These are phyloP conservation scores for Ophiostoma pallidulum DNA, from an alignment of 2,329 filamentous ascomycete species.

Conservation along the genomic window DNA sequence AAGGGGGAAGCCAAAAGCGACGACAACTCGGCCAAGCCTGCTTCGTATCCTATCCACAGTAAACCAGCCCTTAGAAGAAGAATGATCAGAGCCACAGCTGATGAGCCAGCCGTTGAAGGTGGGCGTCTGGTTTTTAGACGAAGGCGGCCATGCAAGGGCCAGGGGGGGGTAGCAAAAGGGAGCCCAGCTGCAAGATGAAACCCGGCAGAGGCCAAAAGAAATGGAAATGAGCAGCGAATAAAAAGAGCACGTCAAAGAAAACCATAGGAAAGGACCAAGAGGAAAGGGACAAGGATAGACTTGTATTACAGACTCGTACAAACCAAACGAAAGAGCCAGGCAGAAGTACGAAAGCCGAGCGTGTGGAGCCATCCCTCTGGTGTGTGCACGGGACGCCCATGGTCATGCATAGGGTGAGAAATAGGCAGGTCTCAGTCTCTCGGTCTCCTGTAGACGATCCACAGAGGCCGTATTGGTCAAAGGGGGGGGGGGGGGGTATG, in stretches of 20 bases:
- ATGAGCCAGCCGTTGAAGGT: constrained; percentile 8
- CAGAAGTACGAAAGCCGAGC: constrained; percentile 1
- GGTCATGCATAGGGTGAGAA: not conserved
- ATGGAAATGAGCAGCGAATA: not conserved
- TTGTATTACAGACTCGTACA: not conserved
- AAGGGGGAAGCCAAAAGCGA: not conserved
- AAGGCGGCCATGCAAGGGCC: constrained; percentile 11
- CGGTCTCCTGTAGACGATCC: not conserved
- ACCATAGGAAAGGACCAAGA: not conserved
- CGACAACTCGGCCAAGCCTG: too few relatives aligned
- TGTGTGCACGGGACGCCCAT: not conserved
- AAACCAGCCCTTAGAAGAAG: not conserved
- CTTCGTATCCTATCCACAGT: not conserved
- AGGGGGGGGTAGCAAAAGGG: too few relatives aligned
- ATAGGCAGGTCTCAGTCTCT: not conserved
- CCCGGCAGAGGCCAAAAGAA: not conserved
- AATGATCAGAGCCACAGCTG: not conserved
- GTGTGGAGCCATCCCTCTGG: not conserved
- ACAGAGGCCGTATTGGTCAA: not conserved
- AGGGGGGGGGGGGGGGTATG: not conserved
- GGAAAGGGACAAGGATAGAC: not conserved
- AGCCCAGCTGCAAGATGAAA: too few relatives aligned
- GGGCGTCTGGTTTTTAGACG: constrained; percentile 3
- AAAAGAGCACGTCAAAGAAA: not conserved
- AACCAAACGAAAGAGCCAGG: constrained; percentile 1